Percentiles rank a stretch among this genome's conserved stretches.
These are phyloP conservation scores for Dryas drummondii DNA, from an alignment of 306 rosid species.

Conservation along the genomic window DNA sequence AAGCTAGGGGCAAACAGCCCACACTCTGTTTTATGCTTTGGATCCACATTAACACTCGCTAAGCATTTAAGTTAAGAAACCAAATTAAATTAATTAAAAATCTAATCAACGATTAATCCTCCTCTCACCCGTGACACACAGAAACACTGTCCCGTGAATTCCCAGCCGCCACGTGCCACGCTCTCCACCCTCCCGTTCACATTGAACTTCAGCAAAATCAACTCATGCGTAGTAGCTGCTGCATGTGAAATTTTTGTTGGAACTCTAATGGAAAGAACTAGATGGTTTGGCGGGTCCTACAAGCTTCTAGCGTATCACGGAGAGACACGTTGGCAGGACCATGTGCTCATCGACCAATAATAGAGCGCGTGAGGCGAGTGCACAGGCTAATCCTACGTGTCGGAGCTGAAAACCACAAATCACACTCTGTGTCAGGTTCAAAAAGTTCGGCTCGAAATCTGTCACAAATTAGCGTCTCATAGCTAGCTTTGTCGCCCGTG, in stretches of 20 bases:
- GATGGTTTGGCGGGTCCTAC: background rate
- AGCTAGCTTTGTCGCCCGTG: conserved; percentile 25
- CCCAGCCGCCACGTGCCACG: conserved; percentile 41
- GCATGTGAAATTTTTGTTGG: conserved; percentile 53
- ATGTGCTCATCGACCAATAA: conserved; percentile 18
- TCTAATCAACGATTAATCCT: conserved; percentile 19
- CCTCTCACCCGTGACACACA: conserved; percentile 52
- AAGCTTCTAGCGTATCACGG: background rate
- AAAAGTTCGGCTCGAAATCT: conserved; percentile 26
- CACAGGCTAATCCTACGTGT: conserved; percentile 31
- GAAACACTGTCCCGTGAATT: conserved; percentile 56
- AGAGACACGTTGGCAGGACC: background rate
- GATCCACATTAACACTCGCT: conserved; percentile 4
- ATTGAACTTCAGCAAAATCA: conserved; percentile 37
- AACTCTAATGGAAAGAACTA: conserved; percentile 15
- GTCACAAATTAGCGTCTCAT: background rate
- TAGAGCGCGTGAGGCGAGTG: conserved; percentile 17
- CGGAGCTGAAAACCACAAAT: conserved; percentile 17
- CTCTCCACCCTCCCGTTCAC: conserved; percentile 8
- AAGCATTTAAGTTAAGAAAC: conserved; percentile 6
- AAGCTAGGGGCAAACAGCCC: conserved; percentile 5
- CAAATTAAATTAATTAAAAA: conserved; percentile 26
- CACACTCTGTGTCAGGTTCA: conserved; percentile 6
- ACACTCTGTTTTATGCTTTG: conserved; percentile 23
- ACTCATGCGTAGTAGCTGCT: conserved; percentile 1